Evolutionary conservation across 2,329 filamentous ascomycete species (phyloP).

Genomic region (Trichoderma sp.): DNA sequence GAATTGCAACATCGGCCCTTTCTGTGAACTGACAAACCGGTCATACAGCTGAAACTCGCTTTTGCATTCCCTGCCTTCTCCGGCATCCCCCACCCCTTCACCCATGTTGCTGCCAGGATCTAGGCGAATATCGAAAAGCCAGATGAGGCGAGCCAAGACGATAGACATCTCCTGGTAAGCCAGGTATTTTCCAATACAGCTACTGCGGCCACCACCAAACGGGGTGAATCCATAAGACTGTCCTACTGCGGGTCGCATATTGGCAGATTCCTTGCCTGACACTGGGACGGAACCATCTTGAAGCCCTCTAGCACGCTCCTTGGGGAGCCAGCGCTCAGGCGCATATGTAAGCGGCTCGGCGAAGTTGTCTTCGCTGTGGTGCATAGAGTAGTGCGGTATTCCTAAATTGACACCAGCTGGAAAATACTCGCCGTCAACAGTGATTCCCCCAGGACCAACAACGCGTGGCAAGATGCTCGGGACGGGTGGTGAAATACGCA

Average conservation of each 20-base stretch:
- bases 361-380: conserved; percentile 18
- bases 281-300: conserved; percentile 10
- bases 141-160: conserved; percentile 19
- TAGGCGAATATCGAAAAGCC: conserved; percentile 18
- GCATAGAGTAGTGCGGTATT: conserved; percentile 20
- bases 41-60: conserved; percentile 18
- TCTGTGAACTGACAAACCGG: conserved; percentile 20
- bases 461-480: conserved; percentile 18
- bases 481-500: conserved; percentile 19
- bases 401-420: conserved; percentile 20
- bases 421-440: conserved; percentile 21
- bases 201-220: conserved; percentile 16
- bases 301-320: neutral
- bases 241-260: conserved; percentile 11
- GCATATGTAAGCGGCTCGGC: conserved; percentile 16
- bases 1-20: conserved; percentile 19
- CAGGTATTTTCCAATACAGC: conserved; percentile 20
- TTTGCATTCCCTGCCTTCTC: conserved; percentile 9
- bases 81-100: conserved; percentile 3
- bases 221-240: conserved; percentile 16
- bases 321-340: conserved; percentile 19
- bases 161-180: conserved; percentile 21
- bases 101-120: conserved; percentile 15
- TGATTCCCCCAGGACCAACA: conserved; percentile 13
- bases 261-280: conserved; percentile 12